A percentile compares a stretch with the other conserved stretches of the same genome.
These are phyloP conservation scores for Ramularia collo-cygni DNA, from an alignment of 2,329 filamentous ascomycete genomes.

Conservation along the genomic window DNA sequence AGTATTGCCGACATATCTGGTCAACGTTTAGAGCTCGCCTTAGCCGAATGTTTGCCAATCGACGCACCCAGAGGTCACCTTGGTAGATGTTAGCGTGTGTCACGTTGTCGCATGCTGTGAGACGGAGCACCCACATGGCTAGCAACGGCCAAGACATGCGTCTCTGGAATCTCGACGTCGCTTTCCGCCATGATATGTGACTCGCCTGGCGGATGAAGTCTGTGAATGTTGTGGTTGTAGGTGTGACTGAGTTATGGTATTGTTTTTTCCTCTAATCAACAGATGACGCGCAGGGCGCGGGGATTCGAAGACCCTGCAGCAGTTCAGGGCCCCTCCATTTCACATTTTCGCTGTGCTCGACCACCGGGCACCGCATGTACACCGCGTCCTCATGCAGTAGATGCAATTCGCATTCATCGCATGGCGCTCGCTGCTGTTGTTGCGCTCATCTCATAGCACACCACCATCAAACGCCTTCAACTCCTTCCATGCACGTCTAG, in stretches of 20 bases:
- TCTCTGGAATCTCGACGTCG: slow-evolving; percentile 46
- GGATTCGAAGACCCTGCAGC: too few relatives aligned
- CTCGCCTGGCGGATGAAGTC: not conserved
- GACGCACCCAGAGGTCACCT: slow-evolving; percentile 70
- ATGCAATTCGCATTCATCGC: slow-evolving; percentile 1
- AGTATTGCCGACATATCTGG: slow-evolving; percentile 93
- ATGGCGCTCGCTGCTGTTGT: not conserved
- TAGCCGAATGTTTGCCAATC: slow-evolving; percentile 2
- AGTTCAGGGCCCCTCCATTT: too few relatives aligned
- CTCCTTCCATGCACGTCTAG: slow-evolving; percentile 2
- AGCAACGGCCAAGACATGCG: slow-evolving; percentile 74
- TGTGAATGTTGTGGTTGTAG: not conserved
- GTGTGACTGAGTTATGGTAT: not conserved
- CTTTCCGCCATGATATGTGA: slow-evolving; percentile 11
- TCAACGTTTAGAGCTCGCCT: slow-evolving; percentile 10
- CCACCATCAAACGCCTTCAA: slow-evolving; percentile 4
- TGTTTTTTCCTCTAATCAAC: slow-evolving; percentile 8
- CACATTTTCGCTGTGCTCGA: slow-evolving; percentile 2
- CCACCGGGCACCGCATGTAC: too few relatives aligned
- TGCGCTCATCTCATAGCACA: slow-evolving; percentile 1
- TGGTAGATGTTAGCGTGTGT: slow-evolving; percentile 17
- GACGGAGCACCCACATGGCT: slow-evolving; percentile 70
- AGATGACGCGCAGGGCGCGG: slow-evolving; percentile 10
- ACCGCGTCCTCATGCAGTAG: slow-evolving; percentile 6
- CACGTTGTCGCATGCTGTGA: slow-evolving; percentile 27